These are phyloP conservation scores for Talaromyces sp. DNA, from an alignment of 2,329 filamentous ascomycete species.

Conservation along the genomic window DNA sequence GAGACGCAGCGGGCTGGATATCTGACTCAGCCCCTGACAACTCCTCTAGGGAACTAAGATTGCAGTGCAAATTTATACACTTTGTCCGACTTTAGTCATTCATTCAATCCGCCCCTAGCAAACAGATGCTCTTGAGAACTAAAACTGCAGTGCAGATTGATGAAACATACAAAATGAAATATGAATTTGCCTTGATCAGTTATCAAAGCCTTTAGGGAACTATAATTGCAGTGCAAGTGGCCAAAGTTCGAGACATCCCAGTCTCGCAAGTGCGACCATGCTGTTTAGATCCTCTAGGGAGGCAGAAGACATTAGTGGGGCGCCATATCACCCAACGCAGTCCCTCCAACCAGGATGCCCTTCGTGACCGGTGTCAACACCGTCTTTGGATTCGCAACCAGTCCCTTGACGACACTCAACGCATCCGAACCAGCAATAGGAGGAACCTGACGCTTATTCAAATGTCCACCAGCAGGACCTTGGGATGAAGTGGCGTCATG, in stretches of 20 bases:
- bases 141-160: not conserved
- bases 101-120: too few relatives aligned
- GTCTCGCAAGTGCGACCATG: not conserved
- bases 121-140: not conserved
- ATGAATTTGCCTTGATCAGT: too few relatives aligned
- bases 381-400: not conserved
- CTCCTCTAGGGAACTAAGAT: not conserved
- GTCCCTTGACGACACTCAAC: slow-evolving; percentile 1
- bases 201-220: not conserved
- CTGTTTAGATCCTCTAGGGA: too few relatives aligned
- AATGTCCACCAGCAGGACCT: not conserved
- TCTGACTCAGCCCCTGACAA: not conserved
- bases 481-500: not conserved
- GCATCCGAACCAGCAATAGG: slow-evolving; percentile 13
- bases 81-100: too few relatives aligned
- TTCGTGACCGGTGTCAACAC: slow-evolving; percentile 2
- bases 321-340: not conserved
- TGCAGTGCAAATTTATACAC: too few relatives aligned
- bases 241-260: too few relatives aligned
- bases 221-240: not conserved
- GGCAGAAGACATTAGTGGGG: not conserved
- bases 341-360: slow-evolving; percentile 6
- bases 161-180: not conserved
- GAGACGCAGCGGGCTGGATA: not conserved
- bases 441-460: slow-evolving; percentile 13